Evolutionary conservation across 106 monocot genomes (phyloP), one percentile per base, ranked within the genome.

Genomic region (Dendrobium nobile): DNA sequence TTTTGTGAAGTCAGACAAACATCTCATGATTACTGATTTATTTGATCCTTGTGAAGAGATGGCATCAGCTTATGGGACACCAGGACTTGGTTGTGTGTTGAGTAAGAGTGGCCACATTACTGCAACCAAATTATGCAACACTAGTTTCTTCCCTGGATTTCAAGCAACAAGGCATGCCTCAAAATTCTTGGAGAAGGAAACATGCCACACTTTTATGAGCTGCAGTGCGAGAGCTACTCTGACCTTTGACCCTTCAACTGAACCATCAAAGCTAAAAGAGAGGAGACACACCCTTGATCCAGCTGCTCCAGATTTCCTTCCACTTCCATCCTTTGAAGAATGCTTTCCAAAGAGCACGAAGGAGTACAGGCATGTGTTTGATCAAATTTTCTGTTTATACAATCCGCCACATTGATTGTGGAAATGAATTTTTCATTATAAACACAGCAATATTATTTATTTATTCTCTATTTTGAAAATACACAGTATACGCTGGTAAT

Each of bases 281-380:
- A 90, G 78, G 80, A 94, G 85, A 42, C 92, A 90, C 73, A 97
- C 92, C 11, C 67, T 90, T 84, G 90, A 97, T 89, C 94, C 96
- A 79, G 74, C 89, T 19, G 84, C 87, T 75, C 97, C 97, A 61
- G 92, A 94, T 82, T 97, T 97, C 83, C 92, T 92, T 81, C 97
- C 97, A 19, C 86, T 97, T 61, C 97, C 92, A 68, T 86, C 92
- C 0, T 97, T 90, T 84, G 85, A 88, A 80, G 88, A 97, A 75
- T 97, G 97, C 82, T 97, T 97, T 81, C 97, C 97, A 8, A 90
- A 86, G 81, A 97, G 97, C 70, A 91, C 97, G 13, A 97, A 97
- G 80, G 97, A 97, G 84, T 82, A 54, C 75, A 92, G 85, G 97
- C 77, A 91, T 76, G 81, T 61, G 22, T 72, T 22, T 17, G 0